phyloP scores from a whole-genome alignment of 805 yeast genomes.

The Candida sphagnicola region DNA sequence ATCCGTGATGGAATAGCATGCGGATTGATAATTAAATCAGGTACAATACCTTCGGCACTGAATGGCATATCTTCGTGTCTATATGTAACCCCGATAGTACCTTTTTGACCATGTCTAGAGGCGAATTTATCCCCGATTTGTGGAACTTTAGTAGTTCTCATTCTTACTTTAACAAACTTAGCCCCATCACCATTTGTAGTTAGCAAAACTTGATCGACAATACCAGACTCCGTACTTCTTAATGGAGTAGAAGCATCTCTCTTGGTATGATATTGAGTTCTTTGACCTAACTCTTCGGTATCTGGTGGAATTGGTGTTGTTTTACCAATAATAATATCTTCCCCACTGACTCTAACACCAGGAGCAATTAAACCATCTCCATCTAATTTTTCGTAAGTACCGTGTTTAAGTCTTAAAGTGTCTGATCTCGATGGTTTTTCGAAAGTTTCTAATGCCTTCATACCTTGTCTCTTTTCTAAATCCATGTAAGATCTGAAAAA shows the following conservation, averaged over 20 bases:
- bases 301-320: slow-evolving; percentile 99
- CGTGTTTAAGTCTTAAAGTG: slow-evolving; percentile 93
- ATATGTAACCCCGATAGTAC: slow-evolving; percentile 98
- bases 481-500: slow-evolving; percentile 98
- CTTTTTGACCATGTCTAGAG: slow-evolving; percentile 99
- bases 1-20: slow-evolving; percentile 99
- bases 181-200: slow-evolving; percentile 98
- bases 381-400: slow-evolving; percentile 96
- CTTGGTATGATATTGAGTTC: slow-evolving; percentile 97
- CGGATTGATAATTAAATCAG: slow-evolving; percentile 96
- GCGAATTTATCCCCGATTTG: slow-evolving; percentile 99
- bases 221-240: slow-evolving; percentile 95
- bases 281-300: slow-evolving; percentile 96
- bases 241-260: slow-evolving; percentile 98
- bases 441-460: slow-evolving; percentile 96
- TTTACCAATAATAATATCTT: slow-evolving; percentile 97
- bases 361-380: slow-evolving; percentile 98
- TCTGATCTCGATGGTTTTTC: slow-evolving; percentile 95
- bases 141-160: slow-evolving; percentile 98
- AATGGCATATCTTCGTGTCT: slow-evolving; percentile 99
- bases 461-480: slow-evolving; percentile 97
- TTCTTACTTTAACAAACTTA: slow-evolving; percentile 95
- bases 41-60: slow-evolving; percentile 91
- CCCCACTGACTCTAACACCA: slow-evolving; percentile 98
- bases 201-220: slow-evolving; percentile 93